These are phyloP conservation scores for Gossypium trilobum DNA, from an alignment of 441 rosid species.

Conservation along the genomic window DNA sequence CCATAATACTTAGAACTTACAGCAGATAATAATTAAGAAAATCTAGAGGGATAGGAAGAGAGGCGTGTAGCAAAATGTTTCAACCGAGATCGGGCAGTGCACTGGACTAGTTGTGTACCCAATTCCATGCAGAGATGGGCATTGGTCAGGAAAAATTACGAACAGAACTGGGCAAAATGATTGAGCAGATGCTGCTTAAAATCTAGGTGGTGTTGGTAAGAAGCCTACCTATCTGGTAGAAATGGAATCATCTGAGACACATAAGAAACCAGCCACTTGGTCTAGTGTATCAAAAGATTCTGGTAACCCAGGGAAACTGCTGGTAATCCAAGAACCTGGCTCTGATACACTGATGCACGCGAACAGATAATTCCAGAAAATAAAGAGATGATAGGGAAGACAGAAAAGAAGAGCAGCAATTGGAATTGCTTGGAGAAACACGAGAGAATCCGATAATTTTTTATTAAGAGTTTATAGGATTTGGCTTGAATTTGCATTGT, in stretches of 20 bases:
- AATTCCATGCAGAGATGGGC: not conserved
- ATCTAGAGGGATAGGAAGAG: not conserved
- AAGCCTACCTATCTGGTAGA: not conserved
- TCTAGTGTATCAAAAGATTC: constrained; percentile 3
- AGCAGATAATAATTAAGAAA: not conserved
- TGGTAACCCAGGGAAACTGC: not conserved
- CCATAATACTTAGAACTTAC: not conserved
- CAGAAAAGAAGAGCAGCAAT: not conserved
- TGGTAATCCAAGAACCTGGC: not conserved
- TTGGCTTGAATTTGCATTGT: not conserved
- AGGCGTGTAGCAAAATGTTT: not conserved
- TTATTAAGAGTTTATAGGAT: not conserved
- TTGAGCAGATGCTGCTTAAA: not conserved
- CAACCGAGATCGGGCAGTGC: not conserved
- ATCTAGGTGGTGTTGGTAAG: not conserved
- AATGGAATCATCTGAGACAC: not conserved
- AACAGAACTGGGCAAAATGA: not conserved
- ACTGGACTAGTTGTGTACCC: not conserved
- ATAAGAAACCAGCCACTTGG: not conserved
- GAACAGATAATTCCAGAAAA: not conserved
- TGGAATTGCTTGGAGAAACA: not conserved
- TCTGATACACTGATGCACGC: not conserved
- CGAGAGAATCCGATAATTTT: not conserved
- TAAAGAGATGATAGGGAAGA: not conserved
- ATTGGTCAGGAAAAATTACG: not conserved